A percentile compares a stretch with the other conserved stretches of the same genome.
Evolutionary conservation across 208 protist species (phyloP).

Genomic region (Trypanosoma vivax): DNA sequence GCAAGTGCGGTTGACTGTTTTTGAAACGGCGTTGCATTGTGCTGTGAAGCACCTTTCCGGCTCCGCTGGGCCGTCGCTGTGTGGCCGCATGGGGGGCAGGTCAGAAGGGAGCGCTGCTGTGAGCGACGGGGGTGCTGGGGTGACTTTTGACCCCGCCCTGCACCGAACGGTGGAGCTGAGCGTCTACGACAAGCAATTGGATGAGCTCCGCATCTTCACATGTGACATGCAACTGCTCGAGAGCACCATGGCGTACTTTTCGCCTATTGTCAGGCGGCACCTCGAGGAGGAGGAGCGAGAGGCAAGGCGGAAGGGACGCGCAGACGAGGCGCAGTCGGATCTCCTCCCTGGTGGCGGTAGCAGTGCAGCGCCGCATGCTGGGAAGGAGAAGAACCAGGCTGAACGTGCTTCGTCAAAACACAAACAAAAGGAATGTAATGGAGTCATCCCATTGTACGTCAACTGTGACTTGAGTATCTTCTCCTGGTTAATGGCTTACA

Average conservation of each 20-base stretch:
- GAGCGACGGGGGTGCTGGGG: background rate
- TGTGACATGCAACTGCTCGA: slow-evolving; percentile 41
- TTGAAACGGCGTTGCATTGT: too few relatives aligned
- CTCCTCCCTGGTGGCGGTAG: background rate
- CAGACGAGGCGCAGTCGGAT: background rate
- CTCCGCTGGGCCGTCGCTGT: background rate
- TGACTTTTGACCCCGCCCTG: background rate
- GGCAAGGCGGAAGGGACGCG: background rate
- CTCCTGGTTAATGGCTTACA: slow-evolving; percentile 60
- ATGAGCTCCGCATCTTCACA: slow-evolving; percentile 31
- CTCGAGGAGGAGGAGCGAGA: slow-evolving; percentile 23
- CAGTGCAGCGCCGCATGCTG: background rate
- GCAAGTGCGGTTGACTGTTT: too few relatives aligned
- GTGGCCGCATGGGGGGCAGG: background rate
- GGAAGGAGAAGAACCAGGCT: background rate
- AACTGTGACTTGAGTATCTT: slow-evolving; percentile 69
- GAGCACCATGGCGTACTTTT: slow-evolving; percentile 61
- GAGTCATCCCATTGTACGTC: slow-evolving; percentile 39
- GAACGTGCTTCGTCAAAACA: background rate
- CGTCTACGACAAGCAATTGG: slow-evolving; percentile 44
- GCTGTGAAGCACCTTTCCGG: too few relatives aligned
- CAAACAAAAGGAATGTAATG: background rate
- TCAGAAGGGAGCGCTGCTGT: background rate
- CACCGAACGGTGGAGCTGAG: slow-evolving; percentile 40
- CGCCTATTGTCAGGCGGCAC: slow-evolving; percentile 38